Percentiles rank a stretch among this genome's conserved stretches.
phyloP scores from a whole-genome alignment of 2,329 filamentous ascomycete genomes.

The Trichophyton equinum region DNA sequence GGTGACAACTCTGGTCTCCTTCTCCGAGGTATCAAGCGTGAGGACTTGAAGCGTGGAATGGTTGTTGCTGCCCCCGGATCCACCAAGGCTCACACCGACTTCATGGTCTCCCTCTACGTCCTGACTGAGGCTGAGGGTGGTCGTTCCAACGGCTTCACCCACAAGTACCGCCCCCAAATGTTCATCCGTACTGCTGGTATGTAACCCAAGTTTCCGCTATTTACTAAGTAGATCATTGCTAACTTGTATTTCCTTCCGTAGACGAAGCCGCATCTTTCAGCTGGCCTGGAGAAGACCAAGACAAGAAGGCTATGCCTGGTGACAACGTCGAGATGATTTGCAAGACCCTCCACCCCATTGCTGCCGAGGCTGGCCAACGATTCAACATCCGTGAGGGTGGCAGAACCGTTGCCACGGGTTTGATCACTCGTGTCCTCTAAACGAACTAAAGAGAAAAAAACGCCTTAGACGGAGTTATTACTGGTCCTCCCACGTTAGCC shows the following conservation, averaged over 20 bases:
- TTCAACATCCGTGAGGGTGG: slow-evolving; percentile 98
- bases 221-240: background rate
- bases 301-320: slow-evolving; percentile 89
- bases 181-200: slow-evolving; percentile 87
- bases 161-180: slow-evolving; percentile 95
- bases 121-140: slow-evolving; percentile 96
- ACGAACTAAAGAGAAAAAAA: slow-evolving; percentile 12
- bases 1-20: slow-evolving; percentile 98
- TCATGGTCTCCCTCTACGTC: slow-evolving; percentile 92
- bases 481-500: background rate
- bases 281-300: slow-evolving; percentile 71
- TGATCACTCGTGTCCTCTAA: slow-evolving; percentile 59
- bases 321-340: slow-evolving; percentile 98
- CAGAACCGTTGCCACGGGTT: slow-evolving; percentile 71
- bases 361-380: slow-evolving; percentile 80
- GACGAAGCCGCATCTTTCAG: slow-evolving; percentile 61
- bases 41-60: slow-evolving; percentile 92
- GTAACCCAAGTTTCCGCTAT: slow-evolving; percentile 25
- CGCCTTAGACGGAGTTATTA: slow-evolving; percentile 5
- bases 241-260: slow-evolving; percentile 12
- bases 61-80: slow-evolving; percentile 72
- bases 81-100: slow-evolving; percentile 78
- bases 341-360: slow-evolving; percentile 70
- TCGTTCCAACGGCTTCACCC: slow-evolving; percentile 85
- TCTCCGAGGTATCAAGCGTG: slow-evolving; percentile 87